A percentile compares a stretch with the other conserved stretches of the same genome.
These are phyloP conservation scores for Ustilago sp. DNA, from an alignment of 1,284 basidiomycete species.

Conservation along the genomic window DNA sequence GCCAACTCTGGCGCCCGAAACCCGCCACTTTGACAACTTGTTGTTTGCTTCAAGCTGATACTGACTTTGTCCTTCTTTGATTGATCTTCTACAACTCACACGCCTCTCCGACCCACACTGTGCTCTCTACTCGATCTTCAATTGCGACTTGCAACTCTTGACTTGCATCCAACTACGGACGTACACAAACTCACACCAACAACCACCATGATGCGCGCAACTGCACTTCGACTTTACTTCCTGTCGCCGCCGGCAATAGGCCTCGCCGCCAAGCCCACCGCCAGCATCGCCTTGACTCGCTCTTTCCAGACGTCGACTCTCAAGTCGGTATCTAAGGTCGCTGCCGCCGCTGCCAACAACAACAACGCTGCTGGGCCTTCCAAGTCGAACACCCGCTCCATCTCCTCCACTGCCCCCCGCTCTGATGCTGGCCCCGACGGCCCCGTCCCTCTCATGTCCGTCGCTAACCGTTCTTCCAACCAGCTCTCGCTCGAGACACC, in stretches of 20 bases:
- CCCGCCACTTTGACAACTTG: conserved; percentile 2
- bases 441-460: conserved; percentile 68
- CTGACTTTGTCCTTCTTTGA: conserved; percentile 3
- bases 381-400: conserved; percentile 31
- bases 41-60: neutral
- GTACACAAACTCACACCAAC: neutral
- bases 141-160: too few relatives aligned
- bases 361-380: conserved; percentile 27
- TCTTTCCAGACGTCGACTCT: conserved; percentile 50
- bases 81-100: neutral
- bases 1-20: neutral
- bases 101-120: too few relatives aligned
- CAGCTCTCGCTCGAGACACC: conserved; percentile 82
- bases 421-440: conserved; percentile 43
- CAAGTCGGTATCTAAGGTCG: conserved; percentile 43
- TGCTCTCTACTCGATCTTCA: too few relatives aligned
- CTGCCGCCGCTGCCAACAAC: conserved; percentile 5
- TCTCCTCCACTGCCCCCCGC: conserved; percentile 43
- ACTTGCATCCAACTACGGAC: neutral
- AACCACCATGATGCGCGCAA: neutral
- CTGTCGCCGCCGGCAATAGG: conserved; percentile 15
- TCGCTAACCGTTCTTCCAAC: conserved; percentile 63
- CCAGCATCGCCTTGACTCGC: conserved; percentile 36
- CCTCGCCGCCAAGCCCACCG: conserved; percentile 39
- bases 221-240: conserved; percentile 3